A percentile compares a stretch with the other conserved stretches of the same genome.
phyloP scores from a whole-genome alignment of 2,329 filamentous ascomycete species.

The Fusarium lyarnte region DNA sequence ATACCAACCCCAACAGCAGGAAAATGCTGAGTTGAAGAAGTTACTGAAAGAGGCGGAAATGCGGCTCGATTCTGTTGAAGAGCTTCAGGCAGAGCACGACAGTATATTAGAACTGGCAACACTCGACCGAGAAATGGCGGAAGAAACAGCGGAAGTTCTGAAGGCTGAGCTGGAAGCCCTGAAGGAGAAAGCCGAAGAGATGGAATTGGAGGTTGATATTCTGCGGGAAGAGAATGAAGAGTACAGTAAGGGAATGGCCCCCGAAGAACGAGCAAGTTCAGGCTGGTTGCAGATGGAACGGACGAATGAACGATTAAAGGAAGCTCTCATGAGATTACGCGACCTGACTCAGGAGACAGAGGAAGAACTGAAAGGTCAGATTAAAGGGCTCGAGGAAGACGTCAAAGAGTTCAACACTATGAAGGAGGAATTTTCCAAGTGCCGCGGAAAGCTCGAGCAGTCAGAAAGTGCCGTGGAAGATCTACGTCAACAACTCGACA shows the following conservation, averaged over 20 bases:
- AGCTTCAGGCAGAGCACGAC: slow-evolving; percentile 84
- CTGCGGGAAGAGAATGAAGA: slow-evolving; percentile 88
- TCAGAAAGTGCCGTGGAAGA: slow-evolving; percentile 83
- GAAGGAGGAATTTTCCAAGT: slow-evolving; percentile 75
- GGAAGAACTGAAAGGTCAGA: slow-evolving; percentile 78
- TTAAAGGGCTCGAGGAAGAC: slow-evolving; percentile 78
- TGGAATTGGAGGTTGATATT: slow-evolving; percentile 88
- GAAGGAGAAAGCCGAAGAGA: slow-evolving; percentile 80
- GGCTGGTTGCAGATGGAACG: slow-evolving; percentile 93
- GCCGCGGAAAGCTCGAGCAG: slow-evolving; percentile 77
- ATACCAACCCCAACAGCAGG: slow-evolving; percentile 84
- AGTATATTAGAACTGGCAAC: slow-evolving; percentile 85
- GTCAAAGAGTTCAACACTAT: slow-evolving; percentile 72
- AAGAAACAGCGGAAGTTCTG: slow-evolving; percentile 85
- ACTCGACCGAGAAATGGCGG: slow-evolving; percentile 94
- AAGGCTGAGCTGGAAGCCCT: slow-evolving; percentile 83
- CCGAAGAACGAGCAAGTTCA: slow-evolving; percentile 85
- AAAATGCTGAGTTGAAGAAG: slow-evolving; percentile 79
- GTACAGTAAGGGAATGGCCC: slow-evolving; percentile 82
- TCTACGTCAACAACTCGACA: slow-evolving; percentile 89
- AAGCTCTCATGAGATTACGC: slow-evolving; percentile 83
- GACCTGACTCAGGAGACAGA: slow-evolving; percentile 91
- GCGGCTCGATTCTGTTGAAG: slow-evolving; percentile 73
- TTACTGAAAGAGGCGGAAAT: slow-evolving; percentile 79
- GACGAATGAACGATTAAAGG: slow-evolving; percentile 86